Evolutionary conservation across 2,329 filamentous ascomycete genomes (phyloP).

Genomic region (Tolypocladium sp.): DNA sequence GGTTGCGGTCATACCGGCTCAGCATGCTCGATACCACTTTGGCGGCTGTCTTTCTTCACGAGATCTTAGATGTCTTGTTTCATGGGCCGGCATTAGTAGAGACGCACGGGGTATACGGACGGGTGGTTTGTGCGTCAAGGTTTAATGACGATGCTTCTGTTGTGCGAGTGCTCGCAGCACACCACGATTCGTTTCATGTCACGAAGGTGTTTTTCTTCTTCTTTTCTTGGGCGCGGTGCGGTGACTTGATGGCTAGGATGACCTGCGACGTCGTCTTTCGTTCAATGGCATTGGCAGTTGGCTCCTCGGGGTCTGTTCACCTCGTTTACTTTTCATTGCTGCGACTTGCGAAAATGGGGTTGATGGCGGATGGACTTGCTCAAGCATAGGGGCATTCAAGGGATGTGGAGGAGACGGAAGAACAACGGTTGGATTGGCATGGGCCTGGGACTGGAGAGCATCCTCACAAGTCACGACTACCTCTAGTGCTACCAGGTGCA

Average conservation of each 20-base stretch:
- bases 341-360: neutral
- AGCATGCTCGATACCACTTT: neutral
- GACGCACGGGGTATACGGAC: neutral
- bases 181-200: neutral
- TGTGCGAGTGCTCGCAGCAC: neutral
- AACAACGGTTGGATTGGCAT: neutral
- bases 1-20: neutral
- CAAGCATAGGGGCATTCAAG: neutral
- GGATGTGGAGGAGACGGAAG: neutral
- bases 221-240: neutral
- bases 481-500: neutral
- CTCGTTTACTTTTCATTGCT: neutral
- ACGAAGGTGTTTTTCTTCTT: neutral
- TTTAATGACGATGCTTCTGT: constrained; percentile 9
- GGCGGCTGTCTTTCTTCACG: constrained; percentile 6
- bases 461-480: neutral
- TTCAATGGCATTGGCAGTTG: neutral
- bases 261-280: neutral
- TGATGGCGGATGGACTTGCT: neutral
- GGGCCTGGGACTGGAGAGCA: neutral
- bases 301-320: neutral
- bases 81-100: constrained; percentile 10
- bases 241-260: neutral
- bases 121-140: constrained; percentile 8
- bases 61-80: constrained; percentile 9